Evolutionary conservation across 352 stramenopile genomes (phyloP).

Genomic region (Blastocystis hominis): DNA sequence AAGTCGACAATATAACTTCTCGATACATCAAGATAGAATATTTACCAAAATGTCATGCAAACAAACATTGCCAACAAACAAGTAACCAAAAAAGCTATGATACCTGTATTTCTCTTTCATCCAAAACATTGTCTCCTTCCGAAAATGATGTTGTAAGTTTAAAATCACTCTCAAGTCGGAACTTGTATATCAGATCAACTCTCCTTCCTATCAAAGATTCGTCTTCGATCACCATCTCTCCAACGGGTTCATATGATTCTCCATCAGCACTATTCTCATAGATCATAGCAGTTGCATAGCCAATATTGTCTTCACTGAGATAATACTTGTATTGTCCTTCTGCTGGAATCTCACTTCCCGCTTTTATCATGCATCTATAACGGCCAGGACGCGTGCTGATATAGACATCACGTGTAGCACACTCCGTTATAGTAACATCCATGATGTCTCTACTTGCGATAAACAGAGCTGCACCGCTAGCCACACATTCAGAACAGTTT

Average conservation of each 20-base stretch:
- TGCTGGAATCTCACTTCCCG: background rate
- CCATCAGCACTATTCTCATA: background rate
- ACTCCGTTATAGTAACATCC: background rate
- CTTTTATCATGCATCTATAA: background rate
- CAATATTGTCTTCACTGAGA: background rate
- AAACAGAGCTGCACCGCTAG: conserved; percentile 77
- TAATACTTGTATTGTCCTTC: background rate
- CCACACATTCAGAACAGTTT: conserved; percentile 94
- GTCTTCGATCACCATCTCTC: background rate
- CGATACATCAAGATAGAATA: background rate
- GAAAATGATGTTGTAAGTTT: background rate
- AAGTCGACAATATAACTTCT: conserved; percentile 45
- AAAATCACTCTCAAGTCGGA: background rate
- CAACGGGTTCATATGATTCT: background rate
- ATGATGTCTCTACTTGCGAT: background rate
- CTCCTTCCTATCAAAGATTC: background rate
- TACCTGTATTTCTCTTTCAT: background rate
- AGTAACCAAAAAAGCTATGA: background rate
- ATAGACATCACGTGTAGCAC: background rate
- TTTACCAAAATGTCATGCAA: background rate
- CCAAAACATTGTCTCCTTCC: background rate
- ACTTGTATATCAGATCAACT: background rate
- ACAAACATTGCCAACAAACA: background rate
- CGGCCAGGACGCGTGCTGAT: background rate
- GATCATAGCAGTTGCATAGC: background rate